A percentile compares a stretch with the other conserved stretches of the same genome.
Evolutionary conservation across 2,329 filamentous ascomycete species (phyloP).

Genomic region (Xylariaceae sp.): DNA sequence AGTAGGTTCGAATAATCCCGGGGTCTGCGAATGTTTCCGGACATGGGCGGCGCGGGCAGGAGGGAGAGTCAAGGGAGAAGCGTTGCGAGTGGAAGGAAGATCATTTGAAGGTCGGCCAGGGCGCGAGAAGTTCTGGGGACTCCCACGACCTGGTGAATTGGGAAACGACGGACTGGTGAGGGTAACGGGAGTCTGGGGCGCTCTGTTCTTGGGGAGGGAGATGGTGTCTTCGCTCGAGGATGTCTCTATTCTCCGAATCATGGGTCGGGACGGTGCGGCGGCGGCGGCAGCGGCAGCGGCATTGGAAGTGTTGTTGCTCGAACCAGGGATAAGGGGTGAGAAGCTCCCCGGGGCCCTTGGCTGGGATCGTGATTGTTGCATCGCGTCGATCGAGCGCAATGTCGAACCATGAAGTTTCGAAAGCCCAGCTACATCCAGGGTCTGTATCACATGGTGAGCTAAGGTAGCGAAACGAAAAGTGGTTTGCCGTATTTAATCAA

Average conservation of each 20-base stretch:
- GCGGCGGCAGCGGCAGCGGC: constrained; percentile 39
- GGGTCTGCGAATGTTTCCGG: constrained; percentile 73
- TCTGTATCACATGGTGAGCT: constrained; percentile 35
- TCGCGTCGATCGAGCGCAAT: constrained; percentile 23
- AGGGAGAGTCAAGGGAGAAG: constrained; percentile 52
- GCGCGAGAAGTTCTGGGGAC: constrained; percentile 65
- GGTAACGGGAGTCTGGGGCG: constrained; percentile 43
- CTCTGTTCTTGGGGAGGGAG: constrained; percentile 55
- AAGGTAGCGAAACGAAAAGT: background rate
- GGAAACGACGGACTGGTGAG: constrained; percentile 56
- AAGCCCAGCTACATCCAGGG: constrained; percentile 7
- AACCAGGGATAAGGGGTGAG: constrained; percentile 51
- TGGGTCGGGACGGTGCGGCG: constrained; percentile 43
- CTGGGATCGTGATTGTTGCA: constrained; percentile 43
- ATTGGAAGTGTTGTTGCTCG: constrained; percentile 20
- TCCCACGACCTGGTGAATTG: constrained; percentile 55
- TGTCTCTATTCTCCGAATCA: constrained; percentile 53
- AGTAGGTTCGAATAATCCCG: constrained; percentile 78
- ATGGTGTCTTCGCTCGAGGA: constrained; percentile 56
- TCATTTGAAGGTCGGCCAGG: constrained; percentile 50
- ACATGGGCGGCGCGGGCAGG: constrained; percentile 45
- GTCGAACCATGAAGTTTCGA: constrained; percentile 29
- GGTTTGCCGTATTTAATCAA: background rate
- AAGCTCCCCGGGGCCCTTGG: constrained; percentile 55
- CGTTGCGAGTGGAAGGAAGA: constrained; percentile 46